Percentiles rank a stretch among this genome's conserved stretches.
phyloP scores from a whole-genome alignment of 2,329 filamentous ascomycete genomes.

The Xylariomycetidae sp. region DNA sequence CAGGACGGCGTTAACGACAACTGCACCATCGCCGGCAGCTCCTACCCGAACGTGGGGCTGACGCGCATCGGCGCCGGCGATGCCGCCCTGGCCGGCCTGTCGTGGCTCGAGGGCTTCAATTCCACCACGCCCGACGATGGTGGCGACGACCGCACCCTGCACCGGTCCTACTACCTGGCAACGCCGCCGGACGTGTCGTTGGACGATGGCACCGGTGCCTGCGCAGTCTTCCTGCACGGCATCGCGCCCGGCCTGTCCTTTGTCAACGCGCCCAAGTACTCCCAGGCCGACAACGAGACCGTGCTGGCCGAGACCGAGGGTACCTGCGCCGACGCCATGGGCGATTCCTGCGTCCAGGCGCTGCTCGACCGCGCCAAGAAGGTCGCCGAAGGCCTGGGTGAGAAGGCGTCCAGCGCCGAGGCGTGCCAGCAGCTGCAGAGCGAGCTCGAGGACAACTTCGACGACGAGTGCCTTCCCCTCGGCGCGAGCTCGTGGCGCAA shows the following conservation, averaged over 20 bases:
- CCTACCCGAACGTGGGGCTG: slow-evolving; percentile 13
- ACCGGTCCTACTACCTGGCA: slow-evolving; percentile 16
- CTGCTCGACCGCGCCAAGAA: slow-evolving; percentile 10
- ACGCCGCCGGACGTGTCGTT: slow-evolving; percentile 9
- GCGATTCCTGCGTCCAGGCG: slow-evolving; percentile 13
- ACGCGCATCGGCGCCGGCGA: slow-evolving; percentile 9
- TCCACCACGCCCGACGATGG: slow-evolving; percentile 1
- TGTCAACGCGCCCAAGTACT: slow-evolving; percentile 4
- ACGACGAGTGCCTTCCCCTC: slow-evolving; percentile 6
- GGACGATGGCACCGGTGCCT: slow-evolving; percentile 11
- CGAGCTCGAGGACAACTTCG: slow-evolving; percentile 11
- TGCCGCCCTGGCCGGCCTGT: slow-evolving; percentile 10
- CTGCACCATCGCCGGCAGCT: slow-evolving; percentile 15
- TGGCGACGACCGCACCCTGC: slow-evolving; percentile 4
- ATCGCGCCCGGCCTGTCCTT: slow-evolving; percentile 7
- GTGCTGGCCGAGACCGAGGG: too few species aligned
- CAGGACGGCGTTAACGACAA: slow-evolving; percentile 12
- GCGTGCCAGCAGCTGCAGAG: slow-evolving; percentile 9
- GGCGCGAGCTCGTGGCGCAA: slow-evolving; percentile 1
- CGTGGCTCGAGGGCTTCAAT: slow-evolving; percentile 18
- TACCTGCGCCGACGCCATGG: slow-evolving; percentile 17
- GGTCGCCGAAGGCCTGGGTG: slow-evolving; percentile 3
- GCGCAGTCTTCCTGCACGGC: slow-evolving; percentile 17
- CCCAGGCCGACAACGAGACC: slow-evolving; percentile 5
- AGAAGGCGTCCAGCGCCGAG: slow-evolving; percentile 4